Base-by-base conservation (phyloP, 2,329 filamentous ascomycete genomes). In the Fusarium haematococcum region DNA sequence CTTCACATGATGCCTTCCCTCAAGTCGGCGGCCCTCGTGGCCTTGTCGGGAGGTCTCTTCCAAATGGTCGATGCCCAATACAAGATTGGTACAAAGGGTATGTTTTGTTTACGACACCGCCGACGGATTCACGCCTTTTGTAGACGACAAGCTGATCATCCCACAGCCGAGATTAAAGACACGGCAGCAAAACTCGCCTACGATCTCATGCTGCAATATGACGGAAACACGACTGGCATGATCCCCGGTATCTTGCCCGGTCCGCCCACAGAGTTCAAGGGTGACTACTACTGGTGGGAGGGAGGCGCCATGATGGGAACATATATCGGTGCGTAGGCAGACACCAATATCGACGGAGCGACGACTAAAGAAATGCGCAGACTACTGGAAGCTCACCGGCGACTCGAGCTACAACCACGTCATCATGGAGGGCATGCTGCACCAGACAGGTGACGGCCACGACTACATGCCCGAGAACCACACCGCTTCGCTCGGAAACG, bases 211-310 rank as follows among this genome's bases (percentile, higher is more conserved):
- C 76, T 83, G 16, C 86, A 86, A 75, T 90, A 89, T 79, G 81
- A 85, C 41, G 88, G 87, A 67, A 87, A 89, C 74, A 76, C 84
- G 67, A 82, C 86, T 1, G 88, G 88, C 63, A 82, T 85, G 78
- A 87, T 86, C 18, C 88, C 89, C 9, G 89, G 89, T 37, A 90
- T 90, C 75, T 80, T 91, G 13, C 88, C 89, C 1, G 89, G 88
- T 0, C 89, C 89, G 63, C 89, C 89, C 74, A 79, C 80, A 2
- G 78, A 79, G 35, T 72, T 79, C 18, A 79, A 78, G 61, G 88
- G 88, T 73, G 85, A 88, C 70, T 92, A 92, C 80, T 94, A 93
- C 85, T 94, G 92, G 92, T 94, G 92, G 92, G 90, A 94, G 79
- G 90, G 90, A 6, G 90, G 91, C 62, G 90, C 91, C 16, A 86